These are phyloP conservation scores for Avena insularis DNA, from an alignment of 176 grass and related monocot species.

Conservation along the genomic window DNA sequence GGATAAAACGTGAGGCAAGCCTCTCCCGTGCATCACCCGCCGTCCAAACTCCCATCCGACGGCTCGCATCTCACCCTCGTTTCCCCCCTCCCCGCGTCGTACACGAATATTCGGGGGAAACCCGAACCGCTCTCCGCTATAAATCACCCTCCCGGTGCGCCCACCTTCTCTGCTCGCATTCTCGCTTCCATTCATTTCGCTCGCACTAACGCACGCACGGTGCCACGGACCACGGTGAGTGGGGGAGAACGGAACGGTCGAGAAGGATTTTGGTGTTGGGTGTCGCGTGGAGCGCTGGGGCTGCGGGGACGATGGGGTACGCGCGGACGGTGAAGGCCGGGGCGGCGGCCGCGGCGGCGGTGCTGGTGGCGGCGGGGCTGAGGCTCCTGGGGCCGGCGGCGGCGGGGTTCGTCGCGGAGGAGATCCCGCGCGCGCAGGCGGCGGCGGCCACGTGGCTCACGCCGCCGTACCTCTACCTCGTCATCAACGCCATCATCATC, in stretches of 20 bases:
- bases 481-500: constrained; percentile 97
- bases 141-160: constrained; percentile 22
- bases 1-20: neutral
- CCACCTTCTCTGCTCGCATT: constrained; percentile 5
- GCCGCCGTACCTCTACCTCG: constrained; percentile 87
- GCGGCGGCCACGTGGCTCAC: constrained; percentile 60
- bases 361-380: constrained; percentile 49
- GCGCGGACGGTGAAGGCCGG: constrained; percentile 49
- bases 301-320: constrained; percentile 52
- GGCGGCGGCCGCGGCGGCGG: constrained; percentile 37
- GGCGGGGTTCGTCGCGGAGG: constrained; percentile 50
- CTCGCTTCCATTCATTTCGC: neutral
- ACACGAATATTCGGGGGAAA: neutral
- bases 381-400: constrained; percentile 52
- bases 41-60: constrained; percentile 14
- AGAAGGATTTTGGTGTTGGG: neutral
- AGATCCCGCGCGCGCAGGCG: constrained; percentile 64
- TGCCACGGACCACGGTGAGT: neutral
- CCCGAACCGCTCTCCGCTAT: constrained; percentile 20
- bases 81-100: neutral
- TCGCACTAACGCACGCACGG: neutral
- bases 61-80: neutral
- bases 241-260: neutral
- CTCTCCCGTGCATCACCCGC: constrained; percentile 5
- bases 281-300: neutral